These are phyloP conservation scores for Malania oleifera DNA, from an alignment of 164 flowering plant genomes.

Conservation along the genomic window DNA sequence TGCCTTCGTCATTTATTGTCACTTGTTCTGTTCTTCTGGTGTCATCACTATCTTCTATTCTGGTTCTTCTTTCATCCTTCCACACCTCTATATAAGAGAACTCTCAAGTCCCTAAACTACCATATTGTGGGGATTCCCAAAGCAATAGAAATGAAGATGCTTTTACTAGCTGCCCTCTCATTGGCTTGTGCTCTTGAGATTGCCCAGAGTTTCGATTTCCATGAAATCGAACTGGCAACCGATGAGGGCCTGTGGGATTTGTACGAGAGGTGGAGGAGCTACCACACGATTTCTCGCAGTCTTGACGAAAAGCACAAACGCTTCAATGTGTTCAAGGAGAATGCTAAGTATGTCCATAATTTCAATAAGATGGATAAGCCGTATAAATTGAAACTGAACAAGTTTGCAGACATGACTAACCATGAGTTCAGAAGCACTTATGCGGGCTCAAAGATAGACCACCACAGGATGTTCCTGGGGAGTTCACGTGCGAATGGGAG, in stretches of 20 bases:
- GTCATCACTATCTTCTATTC: background rate
- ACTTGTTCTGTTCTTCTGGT: background rate
- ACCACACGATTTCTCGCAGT: slow-evolving; percentile 44
- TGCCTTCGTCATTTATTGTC: slow-evolving; percentile 18
- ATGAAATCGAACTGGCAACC: slow-evolving; percentile 46
- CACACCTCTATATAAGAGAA: slow-evolving; percentile 32
- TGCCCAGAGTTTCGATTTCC: slow-evolving; percentile 36
- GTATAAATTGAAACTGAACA: slow-evolving; percentile 55
- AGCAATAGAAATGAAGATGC: slow-evolving; percentile 21
- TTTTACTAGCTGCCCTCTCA: slow-evolving; percentile 21
- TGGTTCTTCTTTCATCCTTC: no score
- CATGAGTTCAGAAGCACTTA: slow-evolving; percentile 49
- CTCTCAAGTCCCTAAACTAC: background rate
- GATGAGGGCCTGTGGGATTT: slow-evolving; percentile 52
- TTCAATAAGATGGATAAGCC: slow-evolving; percentile 51
- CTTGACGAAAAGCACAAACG: slow-evolving; percentile 51
- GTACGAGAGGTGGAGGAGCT: slow-evolving; percentile 66
- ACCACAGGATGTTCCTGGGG: slow-evolving; percentile 54
- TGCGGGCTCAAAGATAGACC: slow-evolving; percentile 50
- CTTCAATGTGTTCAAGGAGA: slow-evolving; percentile 61
- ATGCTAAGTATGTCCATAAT: slow-evolving; percentile 38
- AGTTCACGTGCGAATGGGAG: slow-evolving; percentile 21
- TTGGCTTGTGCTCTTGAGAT: slow-evolving; percentile 26
- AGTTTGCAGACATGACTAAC: slow-evolving; percentile 66
- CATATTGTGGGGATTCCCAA: background rate